phyloP scores from a whole-genome alignment of 2,329 filamentous ascomycete genomes.

The Trichophyton rubrum region DNA sequence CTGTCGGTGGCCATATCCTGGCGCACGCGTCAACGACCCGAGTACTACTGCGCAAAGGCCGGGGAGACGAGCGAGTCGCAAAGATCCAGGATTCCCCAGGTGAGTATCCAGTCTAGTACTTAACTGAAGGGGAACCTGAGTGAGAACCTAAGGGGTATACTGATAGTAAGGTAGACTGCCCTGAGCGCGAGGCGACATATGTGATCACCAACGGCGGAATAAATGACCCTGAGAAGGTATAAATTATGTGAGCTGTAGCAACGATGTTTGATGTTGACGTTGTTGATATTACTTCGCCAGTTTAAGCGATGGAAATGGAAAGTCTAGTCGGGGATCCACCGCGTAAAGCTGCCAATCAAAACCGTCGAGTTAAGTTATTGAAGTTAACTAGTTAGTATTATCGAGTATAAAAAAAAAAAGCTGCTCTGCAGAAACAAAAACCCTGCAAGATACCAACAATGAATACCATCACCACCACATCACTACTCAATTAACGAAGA shows the following conservation, averaged over 20 bases:
- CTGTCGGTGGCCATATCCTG: conserved; percentile 54
- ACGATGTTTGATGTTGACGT: too few relatives aligned
- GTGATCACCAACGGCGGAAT: conserved; percentile 59
- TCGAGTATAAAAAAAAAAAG: neutral
- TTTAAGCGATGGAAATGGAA: neutral
- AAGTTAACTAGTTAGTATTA: neutral
- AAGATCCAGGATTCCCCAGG: conserved; percentile 57
- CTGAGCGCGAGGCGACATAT: conserved; percentile 57
- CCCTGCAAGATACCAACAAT: neutral
- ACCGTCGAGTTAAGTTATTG: too few relatives aligned
- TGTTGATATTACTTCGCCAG: too few relatives aligned
- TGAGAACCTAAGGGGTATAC: neutral
- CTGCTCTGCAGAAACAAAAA: neutral
- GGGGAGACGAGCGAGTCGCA: conserved; percentile 57
- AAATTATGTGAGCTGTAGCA: conserved; percentile 6
- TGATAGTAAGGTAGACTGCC: conserved; percentile 42
- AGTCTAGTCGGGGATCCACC: neutral
- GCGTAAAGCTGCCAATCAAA: neutral
- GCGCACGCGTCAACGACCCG: conserved; percentile 57
- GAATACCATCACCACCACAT: too few relatives aligned
- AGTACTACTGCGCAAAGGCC: conserved; percentile 53
- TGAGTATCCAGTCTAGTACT: conserved; percentile 21
- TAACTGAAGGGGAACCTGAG: too few relatives aligned
- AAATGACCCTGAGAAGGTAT: conserved; percentile 53
- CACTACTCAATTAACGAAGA: neutral